These are phyloP conservation scores for Candida krabiensis DNA, from an alignment of 805 yeast genomes.

Conservation along the genomic window DNA sequence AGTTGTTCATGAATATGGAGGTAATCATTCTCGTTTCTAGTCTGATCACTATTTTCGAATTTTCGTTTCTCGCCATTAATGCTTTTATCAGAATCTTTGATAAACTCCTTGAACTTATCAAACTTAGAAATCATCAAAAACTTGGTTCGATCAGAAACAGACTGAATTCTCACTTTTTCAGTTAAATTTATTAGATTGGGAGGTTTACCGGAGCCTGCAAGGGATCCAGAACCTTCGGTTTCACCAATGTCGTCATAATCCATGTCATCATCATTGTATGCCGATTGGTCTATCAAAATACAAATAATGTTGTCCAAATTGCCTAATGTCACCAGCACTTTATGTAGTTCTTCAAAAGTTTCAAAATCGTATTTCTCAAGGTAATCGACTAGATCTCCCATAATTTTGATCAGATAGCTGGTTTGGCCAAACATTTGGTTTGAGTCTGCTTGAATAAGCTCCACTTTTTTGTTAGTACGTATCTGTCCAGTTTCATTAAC, in stretches of 20 bases:
- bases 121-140: slow-evolving; percentile 28
- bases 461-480: slow-evolving; percentile 5
- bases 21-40: slow-evolving; percentile 5
- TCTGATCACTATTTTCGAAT: slow-evolving; percentile 1
- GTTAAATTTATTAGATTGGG: slow-evolving; percentile 27
- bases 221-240: slow-evolving; percentile 4
- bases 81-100: slow-evolving; percentile 5
- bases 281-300: slow-evolving; percentile 28
- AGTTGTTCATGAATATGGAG: slow-evolving; percentile 23
- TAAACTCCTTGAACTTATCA: slow-evolving; percentile 25
- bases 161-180: slow-evolving; percentile 34
- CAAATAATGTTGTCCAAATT: slow-evolving; percentile 32
- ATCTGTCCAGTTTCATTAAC: slow-evolving; percentile 4
- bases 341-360: slow-evolving; percentile 23
- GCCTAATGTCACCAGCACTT: slow-evolving; percentile 22
- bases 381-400: slow-evolving; percentile 69
- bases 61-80: slow-evolving; percentile 10
- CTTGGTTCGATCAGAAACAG: slow-evolving; percentile 33
- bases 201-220: background rate
- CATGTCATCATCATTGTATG: slow-evolving; percentile 9
- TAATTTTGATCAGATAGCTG: slow-evolving; percentile 58
- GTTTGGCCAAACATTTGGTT: slow-evolving; percentile 53
- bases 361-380: slow-evolving; percentile 38
- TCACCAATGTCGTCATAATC: slow-evolving; percentile 6
- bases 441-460: slow-evolving; percentile 16